Percentiles rank a stretch among this genome's conserved stretches.
Conservation (phyloP, 768 basidiomycete species). For the Serendipita vermifera region DNA sequence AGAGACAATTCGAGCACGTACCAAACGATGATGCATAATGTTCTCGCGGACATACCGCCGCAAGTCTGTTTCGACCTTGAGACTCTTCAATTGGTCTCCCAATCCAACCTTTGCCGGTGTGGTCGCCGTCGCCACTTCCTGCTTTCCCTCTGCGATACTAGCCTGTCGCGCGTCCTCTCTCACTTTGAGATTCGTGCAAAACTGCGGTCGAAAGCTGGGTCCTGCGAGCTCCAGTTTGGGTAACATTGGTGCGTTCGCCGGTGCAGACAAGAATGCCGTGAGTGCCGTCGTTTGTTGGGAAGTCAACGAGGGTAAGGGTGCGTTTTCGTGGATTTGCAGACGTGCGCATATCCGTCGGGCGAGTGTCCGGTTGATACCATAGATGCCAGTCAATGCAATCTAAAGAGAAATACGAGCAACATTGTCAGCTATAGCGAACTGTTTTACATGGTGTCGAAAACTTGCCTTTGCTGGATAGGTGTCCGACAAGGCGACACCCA, state of each 20-base stretch:
- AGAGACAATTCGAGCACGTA: background rate
- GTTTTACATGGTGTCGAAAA: slow-evolving; percentile 21
- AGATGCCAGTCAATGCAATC: slow-evolving; percentile 85
- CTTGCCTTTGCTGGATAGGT: background rate
- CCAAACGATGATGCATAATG: slow-evolving; percentile 78
- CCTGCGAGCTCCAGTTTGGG: slow-evolving; percentile 55
- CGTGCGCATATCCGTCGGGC: slow-evolving; percentile 79
- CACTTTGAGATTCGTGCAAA: background rate
- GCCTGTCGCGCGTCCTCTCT: background rate
- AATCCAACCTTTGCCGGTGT: background rate
- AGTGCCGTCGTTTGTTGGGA: slow-evolving; percentile 80
- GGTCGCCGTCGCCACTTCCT: background rate
- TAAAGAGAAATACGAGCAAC: slow-evolving; percentile 23
- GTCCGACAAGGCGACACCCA: slow-evolving; percentile 40
- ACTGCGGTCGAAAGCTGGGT: slow-evolving; percentile 27
- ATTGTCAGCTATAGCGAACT: too few relatives aligned
- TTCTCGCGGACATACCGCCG: slow-evolving; percentile 73
- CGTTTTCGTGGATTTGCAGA: slow-evolving; percentile 78
- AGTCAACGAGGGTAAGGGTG: slow-evolving; percentile 68
- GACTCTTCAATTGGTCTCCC: slow-evolving; percentile 51
- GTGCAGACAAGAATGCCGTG: slow-evolving; percentile 89
- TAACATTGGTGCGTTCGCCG: slow-evolving; percentile 56
- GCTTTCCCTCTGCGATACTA: background rate
- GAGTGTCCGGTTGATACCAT: slow-evolving; percentile 68
- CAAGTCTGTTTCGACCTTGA: slow-evolving; percentile 83